These are phyloP conservation scores for Cadophora sp. DNA, from an alignment of 2,329 filamentous ascomycete species.

Conservation along the genomic window DNA sequence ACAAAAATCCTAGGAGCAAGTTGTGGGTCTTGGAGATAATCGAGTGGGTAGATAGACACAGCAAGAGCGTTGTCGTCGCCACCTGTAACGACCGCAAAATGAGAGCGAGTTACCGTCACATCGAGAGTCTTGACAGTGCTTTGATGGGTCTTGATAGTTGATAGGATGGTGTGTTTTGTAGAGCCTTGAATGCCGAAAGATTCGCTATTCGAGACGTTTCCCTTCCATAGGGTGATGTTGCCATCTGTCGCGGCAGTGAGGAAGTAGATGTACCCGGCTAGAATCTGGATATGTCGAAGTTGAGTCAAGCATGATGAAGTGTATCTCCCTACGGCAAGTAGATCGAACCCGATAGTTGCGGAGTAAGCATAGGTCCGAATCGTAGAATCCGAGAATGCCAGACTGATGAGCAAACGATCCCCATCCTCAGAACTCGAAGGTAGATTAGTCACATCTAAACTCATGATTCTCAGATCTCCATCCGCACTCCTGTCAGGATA, in stretches of 20 bases:
- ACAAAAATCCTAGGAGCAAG: slow-evolving; percentile 36
- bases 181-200: not conserved
- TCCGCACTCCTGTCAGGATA: slow-evolving; percentile 59
- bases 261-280: slow-evolving; percentile 50
- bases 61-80: slow-evolving; percentile 89
- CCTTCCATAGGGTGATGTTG: slow-evolving; percentile 67
- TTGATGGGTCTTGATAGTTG: slow-evolving; percentile 69
- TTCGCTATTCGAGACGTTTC: not conserved
- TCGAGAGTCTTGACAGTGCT: slow-evolving; percentile 77
- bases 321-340: slow-evolving; percentile 64
- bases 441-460: slow-evolving; percentile 66
- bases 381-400: slow-evolving; percentile 85
- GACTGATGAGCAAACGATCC: slow-evolving; percentile 60
- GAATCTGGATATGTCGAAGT: slow-evolving; percentile 49
- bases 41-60: slow-evolving; percentile 53
- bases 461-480: slow-evolving; percentile 78
- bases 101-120: slow-evolving; percentile 47
- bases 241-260: slow-evolving; percentile 85
- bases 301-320: slow-evolving; percentile 81
- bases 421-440: slow-evolving; percentile 16
- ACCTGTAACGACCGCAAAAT: slow-evolving; percentile 69
- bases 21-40: not conserved
- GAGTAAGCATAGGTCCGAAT: slow-evolving; percentile 65
- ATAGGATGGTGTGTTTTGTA: slow-evolving; percentile 25
- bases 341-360: slow-evolving; percentile 50